phyloP scores from a whole-genome alignment of 768 basidiomycete genomes.

The Tricholoma saponaceum region DNA sequence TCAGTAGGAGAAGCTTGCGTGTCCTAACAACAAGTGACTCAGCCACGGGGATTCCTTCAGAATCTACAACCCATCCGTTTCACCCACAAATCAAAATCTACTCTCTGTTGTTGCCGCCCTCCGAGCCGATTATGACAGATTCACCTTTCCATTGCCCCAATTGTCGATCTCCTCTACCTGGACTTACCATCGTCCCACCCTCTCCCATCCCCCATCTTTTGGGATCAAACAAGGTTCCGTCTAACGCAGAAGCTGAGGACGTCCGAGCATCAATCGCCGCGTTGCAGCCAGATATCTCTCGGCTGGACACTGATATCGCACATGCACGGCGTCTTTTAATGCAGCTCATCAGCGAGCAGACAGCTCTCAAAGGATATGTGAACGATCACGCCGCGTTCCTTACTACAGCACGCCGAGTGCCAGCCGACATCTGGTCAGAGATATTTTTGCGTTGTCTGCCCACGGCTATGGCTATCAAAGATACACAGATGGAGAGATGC shows the following conservation, averaged over 20 bases:
- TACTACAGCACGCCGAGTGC: background rate
- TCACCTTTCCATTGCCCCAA: background rate
- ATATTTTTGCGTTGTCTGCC: background rate
- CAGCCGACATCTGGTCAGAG: background rate
- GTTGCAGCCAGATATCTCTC: background rate
- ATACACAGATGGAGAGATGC: no score
- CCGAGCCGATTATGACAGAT: background rate
- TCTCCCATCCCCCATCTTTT: background rate
- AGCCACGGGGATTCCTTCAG: no score
- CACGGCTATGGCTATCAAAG: background rate
- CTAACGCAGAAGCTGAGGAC: background rate
- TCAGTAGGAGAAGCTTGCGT: no score
- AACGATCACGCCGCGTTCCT: background rate
- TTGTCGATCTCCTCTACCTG: background rate
- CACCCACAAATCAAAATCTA: no score
- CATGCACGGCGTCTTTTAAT: background rate
- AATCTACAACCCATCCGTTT: no score
- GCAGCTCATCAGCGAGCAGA: background rate
- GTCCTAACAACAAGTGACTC: no score
- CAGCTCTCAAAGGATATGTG: background rate
- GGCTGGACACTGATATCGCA: background rate
- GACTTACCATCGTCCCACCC: background rate
- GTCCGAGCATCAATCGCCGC: background rate
- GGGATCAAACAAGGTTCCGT: background rate
- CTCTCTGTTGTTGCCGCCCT: no score